Evolutionary conservation across 345 rosid species (phyloP).

Genomic region (Gossypium ekmanianum): DNA sequence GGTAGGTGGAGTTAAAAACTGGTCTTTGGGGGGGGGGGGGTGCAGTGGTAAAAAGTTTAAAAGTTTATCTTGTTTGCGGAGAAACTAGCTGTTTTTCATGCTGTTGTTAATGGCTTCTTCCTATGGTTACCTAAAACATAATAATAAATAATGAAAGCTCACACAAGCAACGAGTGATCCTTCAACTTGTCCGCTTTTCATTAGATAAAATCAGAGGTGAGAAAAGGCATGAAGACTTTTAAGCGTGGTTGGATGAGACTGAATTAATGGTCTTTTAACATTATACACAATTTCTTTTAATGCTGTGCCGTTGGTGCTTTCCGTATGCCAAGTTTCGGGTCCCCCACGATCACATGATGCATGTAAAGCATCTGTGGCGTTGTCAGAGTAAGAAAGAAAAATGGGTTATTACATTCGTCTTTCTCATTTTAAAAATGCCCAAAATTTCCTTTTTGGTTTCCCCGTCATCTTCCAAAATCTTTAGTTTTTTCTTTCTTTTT

Average conservation of each 20-base stretch:
- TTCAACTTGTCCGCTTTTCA: not conserved
- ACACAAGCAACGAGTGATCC: conserved; percentile 1
- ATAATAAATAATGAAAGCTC: not conserved
- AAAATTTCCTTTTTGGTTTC: not conserved
- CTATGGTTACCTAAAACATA: not conserved
- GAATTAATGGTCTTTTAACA: not conserved
- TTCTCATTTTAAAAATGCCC: not conserved
- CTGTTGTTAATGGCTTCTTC: not conserved
- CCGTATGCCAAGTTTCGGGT: not conserved
- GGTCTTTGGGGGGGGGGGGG: conserved; percentile 1
- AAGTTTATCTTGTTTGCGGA: conserved; percentile 14
- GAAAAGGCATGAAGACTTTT: not conserved
- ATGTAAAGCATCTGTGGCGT: conserved; percentile 2
- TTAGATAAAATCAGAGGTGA: conserved; percentile 4
- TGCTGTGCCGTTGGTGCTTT: not conserved
- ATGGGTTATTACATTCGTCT: not conserved
- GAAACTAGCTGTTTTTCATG: not conserved
- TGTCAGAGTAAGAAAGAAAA: not conserved
- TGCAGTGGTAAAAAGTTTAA: not conserved
- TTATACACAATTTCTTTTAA: not conserved
- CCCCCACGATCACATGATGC: conserved; percentile 14
- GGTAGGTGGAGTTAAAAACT: conserved; percentile 9
- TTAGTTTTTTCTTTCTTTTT: not conserved
- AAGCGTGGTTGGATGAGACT: not conserved
- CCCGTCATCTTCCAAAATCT: not conserved